Base-by-base conservation (phyloP, 2,329 filamentous ascomycete genomes). In the Aspergillus latus region DNA sequence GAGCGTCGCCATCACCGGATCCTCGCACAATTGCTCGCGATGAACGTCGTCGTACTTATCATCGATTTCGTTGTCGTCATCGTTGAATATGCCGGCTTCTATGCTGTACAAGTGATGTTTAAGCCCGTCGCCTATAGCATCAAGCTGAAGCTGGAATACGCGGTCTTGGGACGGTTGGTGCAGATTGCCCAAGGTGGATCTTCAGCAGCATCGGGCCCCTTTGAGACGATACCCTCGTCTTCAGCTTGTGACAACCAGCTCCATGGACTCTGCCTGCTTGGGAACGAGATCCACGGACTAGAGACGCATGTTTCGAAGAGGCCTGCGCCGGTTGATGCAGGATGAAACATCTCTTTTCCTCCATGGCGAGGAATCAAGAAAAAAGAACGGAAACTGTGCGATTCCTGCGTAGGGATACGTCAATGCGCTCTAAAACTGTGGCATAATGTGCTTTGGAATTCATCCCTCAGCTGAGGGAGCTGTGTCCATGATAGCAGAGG, bases 121-220 rank as follows among this genome's bases (percentile, higher is more conserved):
- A 78, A 78, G 55, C 69, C 72, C 0, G 71, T 71, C 7, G 65
- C 62, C 0, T 73, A 73, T 49, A 71, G 69, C 50, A 62, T 73
- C 54, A 73, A 73, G 73, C 72, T 82, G 34, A 82, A 82, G 53
- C 76, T 84, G 4, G 84, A 85, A 67, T 79, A 80, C 58, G 77
- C 80, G 16, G 78, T 85, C 36, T 70, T 85, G 4, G 72, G 80
- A 6, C 74, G 75, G 50, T 63, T 80, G 7, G 72, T 79, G 8
- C 29, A 47, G 37, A 52, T 57, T 26, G 54, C 54, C 2, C 16
- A 45, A n/a, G 40, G 40, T 8, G 49, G 49, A 13, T 28, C 39
- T 9, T 29, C 13, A 3, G 15, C 16, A 4, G 49, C 13, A 3
- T 13, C 30, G 8, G 21, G 16, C 4, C 32, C 32, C 26, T 11